Percentiles rank a stretch among this genome's conserved stretches.
Evolutionary conservation across 2,329 filamentous ascomycete genomes (phyloP).

Genomic region (Epichloe amarillans): DNA sequence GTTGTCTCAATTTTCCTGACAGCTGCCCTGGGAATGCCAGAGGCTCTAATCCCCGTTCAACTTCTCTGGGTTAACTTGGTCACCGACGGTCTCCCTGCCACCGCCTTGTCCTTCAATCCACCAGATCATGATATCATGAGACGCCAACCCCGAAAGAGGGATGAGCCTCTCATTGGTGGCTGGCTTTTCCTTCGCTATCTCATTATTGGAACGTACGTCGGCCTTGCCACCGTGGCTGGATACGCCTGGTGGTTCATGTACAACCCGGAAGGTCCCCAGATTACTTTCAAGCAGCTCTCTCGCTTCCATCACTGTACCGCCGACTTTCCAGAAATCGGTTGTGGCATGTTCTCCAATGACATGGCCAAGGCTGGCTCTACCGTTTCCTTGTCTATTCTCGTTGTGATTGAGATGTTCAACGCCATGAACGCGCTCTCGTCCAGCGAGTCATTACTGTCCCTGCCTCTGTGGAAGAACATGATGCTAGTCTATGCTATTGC

Average conservation of each 20-base stretch:
- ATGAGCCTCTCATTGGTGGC: constrained; percentile 81
- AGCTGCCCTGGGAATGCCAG: constrained; percentile 90
- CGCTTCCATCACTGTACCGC: constrained; percentile 89
- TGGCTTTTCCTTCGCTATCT: constrained; percentile 98
- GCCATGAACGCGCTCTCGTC: constrained; percentile 96
- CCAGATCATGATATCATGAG: constrained; percentile 98
- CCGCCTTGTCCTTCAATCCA: constrained; percentile 93
- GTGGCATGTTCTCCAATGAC: constrained; percentile 78
- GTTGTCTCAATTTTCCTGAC: constrained; percentile 98
- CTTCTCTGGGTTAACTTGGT: constrained; percentile 98
- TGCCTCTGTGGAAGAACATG: constrained; percentile 97
- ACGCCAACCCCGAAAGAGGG: constrained; percentile 76
- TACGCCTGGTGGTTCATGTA: constrained; percentile 99
- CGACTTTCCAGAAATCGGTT: constrained; percentile 80
- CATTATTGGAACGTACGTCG: constrained; percentile 90
- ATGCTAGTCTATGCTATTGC: constrained; percentile 92
- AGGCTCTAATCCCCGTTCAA: constrained; percentile 92
- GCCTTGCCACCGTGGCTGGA: constrained; percentile 84
- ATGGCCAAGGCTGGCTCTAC: constrained; percentile 85
- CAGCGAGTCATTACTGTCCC: constrained; percentile 82
- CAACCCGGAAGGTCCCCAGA: constrained; percentile 78
- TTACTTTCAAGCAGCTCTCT: constrained; percentile 75
- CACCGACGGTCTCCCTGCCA: constrained; percentile 91
- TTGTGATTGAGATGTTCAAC: constrained; percentile 99
- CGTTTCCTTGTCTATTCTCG: constrained; percentile 78